Evolutionary conservation across 805 yeast species (phyloP), one percentile per base, ranked within the genome.

Genomic region (Ogataea nonfermentans): DNA sequence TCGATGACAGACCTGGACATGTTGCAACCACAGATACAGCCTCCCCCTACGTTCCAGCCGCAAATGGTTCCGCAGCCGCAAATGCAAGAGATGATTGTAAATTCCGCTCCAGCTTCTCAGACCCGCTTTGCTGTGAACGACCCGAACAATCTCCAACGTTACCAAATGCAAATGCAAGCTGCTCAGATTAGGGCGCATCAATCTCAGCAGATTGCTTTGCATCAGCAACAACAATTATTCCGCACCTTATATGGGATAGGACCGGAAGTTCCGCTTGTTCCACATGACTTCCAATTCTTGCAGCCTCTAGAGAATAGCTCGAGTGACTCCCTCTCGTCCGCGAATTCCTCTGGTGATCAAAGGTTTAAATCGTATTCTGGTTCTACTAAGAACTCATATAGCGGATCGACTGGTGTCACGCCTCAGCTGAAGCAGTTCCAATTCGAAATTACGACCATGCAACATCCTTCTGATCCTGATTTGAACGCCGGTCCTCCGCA

Each of bases 1-100:
- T 62, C 67, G 11, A 45, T 62, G 29, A 59, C 61, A 17, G 62
- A 61, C 28, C 48, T 62, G 31, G 59, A 53, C 31, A 39, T 35
- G 5, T 36, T 56, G 19, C 53, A 48, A 14, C 35, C 44, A 4
- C 35, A 32, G 9, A 33, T 30, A 35, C 42, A 19, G 9, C 35
- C 35, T 9, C 27, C 35, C 14, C 37, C 33, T 2, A 11, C 20
- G 16, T 35, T 17, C 35, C 16, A 20, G 20, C 36, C 35, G 6
- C 37, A 37, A 23, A 16, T 35, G 9, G 33, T 31, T 9, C 40
- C 35, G 6, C 13, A 12, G 13, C 27, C 34, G 2, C 32, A 30
- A 9, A 14, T 34, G 28, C 35, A 23, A 8, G 43, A 40, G 13
- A 22, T 42, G 23, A 24, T 36, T 11, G 45, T 41, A 6, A 44